These are phyloP conservation scores for Musa schizocarpa DNA, from an alignment of 176 grass and related monocot genomes.

Conservation along the genomic window DNA sequence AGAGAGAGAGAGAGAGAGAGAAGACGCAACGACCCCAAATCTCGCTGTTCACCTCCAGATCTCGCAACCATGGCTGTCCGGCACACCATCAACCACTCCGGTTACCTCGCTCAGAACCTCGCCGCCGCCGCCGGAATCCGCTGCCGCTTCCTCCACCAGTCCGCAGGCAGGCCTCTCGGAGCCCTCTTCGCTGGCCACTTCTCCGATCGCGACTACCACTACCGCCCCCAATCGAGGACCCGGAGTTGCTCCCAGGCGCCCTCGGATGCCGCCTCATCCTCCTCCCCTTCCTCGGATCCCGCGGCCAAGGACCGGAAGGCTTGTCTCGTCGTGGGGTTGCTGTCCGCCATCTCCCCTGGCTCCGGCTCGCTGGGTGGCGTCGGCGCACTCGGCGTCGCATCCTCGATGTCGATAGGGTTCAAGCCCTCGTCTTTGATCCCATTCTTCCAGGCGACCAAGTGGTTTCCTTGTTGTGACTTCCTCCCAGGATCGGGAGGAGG, in stretches of 20 bases:
- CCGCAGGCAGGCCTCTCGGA: conserved; percentile 30
- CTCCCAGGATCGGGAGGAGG: conserved; percentile 22
- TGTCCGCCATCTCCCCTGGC: conserved; percentile 37
- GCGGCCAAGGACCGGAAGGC: conserved; percentile 11
- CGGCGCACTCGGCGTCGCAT: conserved; percentile 34
- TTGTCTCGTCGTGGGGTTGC: conserved; percentile 36
- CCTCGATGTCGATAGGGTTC: conserved; percentile 56
- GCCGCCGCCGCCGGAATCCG: conserved; percentile 46
- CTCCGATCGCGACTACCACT: conserved; percentile 40
- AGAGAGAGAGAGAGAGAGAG: no score
- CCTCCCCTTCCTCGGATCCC: conserved; percentile 4
- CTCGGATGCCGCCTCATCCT: conserved; percentile 14
- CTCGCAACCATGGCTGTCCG: conserved; percentile 79
- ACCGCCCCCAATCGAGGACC: conserved; percentile 20
- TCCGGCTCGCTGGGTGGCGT: conserved; percentile 22
- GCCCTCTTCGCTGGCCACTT: conserved; percentile 40
- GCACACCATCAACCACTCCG: conserved; percentile 59
- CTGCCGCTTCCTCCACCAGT: conserved; percentile 26
- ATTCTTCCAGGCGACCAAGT: conserved; percentile 69
- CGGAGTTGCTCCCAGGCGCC: conserved; percentile 8
- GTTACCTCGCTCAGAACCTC: conserved; percentile 65
- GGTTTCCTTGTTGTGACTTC: conserved; percentile 79
- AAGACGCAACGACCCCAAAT: no score
- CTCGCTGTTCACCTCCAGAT: conserved; percentile 17
- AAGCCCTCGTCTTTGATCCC: conserved; percentile 66